Evolutionary conservation across 768 basidiomycete species (phyloP), one percentile per base, ranked within the genome.

Genomic region (Termitomyces bulborhizus): DNA sequence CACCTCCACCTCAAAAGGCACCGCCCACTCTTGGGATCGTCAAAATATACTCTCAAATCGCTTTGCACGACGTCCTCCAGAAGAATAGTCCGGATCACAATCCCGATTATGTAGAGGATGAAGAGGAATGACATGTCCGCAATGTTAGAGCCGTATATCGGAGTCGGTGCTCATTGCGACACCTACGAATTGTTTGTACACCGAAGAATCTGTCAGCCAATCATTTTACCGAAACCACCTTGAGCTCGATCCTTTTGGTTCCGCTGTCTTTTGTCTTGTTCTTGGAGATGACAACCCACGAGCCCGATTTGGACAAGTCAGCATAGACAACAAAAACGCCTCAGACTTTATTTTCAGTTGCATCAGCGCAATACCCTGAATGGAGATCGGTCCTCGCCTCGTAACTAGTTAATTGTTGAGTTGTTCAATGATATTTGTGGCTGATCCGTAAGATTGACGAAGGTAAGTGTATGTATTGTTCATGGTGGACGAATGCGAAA

Each of bases 51-150:
- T 54, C 70, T 31, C 65, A 72, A 52, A 60, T 73, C 34, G 62
- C 62, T 44, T 62, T 75, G 55, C 72, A 80, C 53, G 66, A 32
- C 31, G 76, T 36, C 67, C 69, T 44, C 67, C 69, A 12, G 34
- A 48, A 5, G 34, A 44, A 36, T 32, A 34, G 44, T 13, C 39
- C 36, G 7, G 29, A 54, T 31, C 29, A 32, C 13, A 37, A 48
- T 18, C 12, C 7, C 16, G n/a, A 41, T 8, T 31, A 8, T 15
- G 36, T 11, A 39, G 32, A 29, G 11, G 40, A 40, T 27, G 39
- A 24, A n/a, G 36, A 50, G 12, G 21, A 16, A n/a, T 37, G 21
- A 29, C 12, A 31, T 6, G 12, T 6, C 26, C 16, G n/a, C 24
- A 4, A 46, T 24, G 36, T 12, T 48, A 18, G 1, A 32, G 45